Evolutionary conservation across 305 asterid species (phyloP).

Genomic region (Fraxinus angustifolia): DNA sequence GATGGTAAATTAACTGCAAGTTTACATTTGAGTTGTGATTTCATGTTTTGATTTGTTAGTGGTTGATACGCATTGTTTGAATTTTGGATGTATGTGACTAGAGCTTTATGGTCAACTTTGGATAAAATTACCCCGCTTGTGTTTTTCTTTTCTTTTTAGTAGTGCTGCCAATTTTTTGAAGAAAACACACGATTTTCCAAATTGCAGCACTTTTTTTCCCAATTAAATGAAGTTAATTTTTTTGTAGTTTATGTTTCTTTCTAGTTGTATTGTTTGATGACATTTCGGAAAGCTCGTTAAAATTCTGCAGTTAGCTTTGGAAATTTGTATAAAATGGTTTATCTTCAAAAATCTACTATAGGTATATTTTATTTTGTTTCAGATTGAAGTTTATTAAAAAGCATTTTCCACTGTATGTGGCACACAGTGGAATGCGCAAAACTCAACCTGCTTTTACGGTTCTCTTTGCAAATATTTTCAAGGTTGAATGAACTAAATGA

Average conservation of each 20-base stretch:
- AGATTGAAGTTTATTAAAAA: not conserved
- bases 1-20: constrained; percentile 2
- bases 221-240: not conserved
- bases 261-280: not conserved
- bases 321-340: not conserved
- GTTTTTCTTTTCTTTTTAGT: not conserved
- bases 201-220: too few relatives aligned
- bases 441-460: not conserved
- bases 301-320: not conserved
- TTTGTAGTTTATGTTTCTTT: not conserved
- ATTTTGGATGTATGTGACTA: not conserved
- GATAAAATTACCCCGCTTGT: not conserved
- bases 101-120: constrained; percentile 18
- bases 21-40: constrained; percentile 21
- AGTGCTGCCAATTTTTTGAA: not conserved
- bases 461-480: not conserved
- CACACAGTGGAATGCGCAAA: not conserved
- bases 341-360: not conserved
- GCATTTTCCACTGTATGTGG: not conserved
- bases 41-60: constrained; percentile 12
- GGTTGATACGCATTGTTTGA: constrained; percentile 22
- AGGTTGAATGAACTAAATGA: not conserved
- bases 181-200: not conserved
- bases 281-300: not conserved
- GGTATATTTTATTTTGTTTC: not conserved